Base-by-base conservation (phyloP, 2,329 filamentous ascomycete genomes). In the Onygenales sp. region DNA sequence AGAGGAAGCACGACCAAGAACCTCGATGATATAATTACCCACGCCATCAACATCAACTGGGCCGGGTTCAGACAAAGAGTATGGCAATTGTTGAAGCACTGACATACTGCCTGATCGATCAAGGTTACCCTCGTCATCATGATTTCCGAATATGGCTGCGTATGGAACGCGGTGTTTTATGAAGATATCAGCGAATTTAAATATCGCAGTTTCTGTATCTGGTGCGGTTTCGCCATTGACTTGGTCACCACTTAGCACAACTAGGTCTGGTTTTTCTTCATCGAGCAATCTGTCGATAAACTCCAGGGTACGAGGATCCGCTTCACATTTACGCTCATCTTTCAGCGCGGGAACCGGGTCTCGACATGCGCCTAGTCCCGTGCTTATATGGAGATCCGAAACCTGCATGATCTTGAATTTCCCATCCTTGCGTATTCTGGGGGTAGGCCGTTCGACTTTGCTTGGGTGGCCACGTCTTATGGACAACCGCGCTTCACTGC, bases 401-500 rank as follows among this genome's bases (percentile, higher is more conserved):
- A 95, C 77, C 71, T 98, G 93, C 79, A 98, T 83, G 59, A 98
- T 95, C 75, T 97, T 97, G 76, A 97, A 97, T 62, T 86, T 89
- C 33, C 92, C 93, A 66, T 93, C 89, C 57, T 94, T 89, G 43
- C 82, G 81, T 58, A 98, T 88, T 54, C 87, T 82, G 9, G 86
- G 87, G 40, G 82, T 75, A 0, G 87, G 86, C 67, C 85, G 90
- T 63, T 83, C 79, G 37, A 78, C 69, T 59, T 84, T 81, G 21
- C 76, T 73, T 21, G 81, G 81, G 50, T 77, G 75, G 2, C 93
- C 92, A 61, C 87, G 81, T 49, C 88, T 82, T 49, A 96, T 77
- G 31, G 83, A 94, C 53, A 98, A 69, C 56, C 91, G 84, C 21
- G 88, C 83, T 58, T 86, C 83, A 27, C 84, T 83, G 8, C 80